Base-by-base conservation (phyloP, 73 alveolate genomes). In the Breviolum minutum region DNA sequence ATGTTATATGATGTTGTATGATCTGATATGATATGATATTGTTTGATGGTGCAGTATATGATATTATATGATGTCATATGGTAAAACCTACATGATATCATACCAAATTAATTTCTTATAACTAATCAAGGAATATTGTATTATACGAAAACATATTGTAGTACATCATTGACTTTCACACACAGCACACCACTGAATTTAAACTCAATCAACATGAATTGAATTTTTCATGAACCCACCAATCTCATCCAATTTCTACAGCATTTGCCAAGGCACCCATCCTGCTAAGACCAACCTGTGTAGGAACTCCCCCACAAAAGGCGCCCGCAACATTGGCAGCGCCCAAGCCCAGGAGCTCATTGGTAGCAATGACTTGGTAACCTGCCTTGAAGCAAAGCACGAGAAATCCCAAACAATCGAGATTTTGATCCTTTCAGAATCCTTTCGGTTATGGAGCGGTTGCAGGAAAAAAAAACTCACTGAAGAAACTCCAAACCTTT, bases 251-350 rank as follows among this genome's bases (percentile, higher is more conserved):
- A 14, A 20, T 40, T 12, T 9, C 77, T 68, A 14, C 77, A 14
- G 77, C 77, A 2, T 14, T 22, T 2, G n/a, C 62, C 76, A 27
- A 48, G 87, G 63, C 40, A 40, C 90, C 97, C 97, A 92, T 92
- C 29, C 97, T 87, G 97, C 97, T 92, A 66, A 92, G 97, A 32
- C 97, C 97, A 66, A 74, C 62, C 66, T 92, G 97, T 10, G 99
- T 94, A 6, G 99, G 99, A 48, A 94, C 99, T 3, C 85, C 91
- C 5, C 99, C 99, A 48, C 94, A 94, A 54, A 94, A 61, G 73
- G 99, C 99, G 11, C 99, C 99, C 32, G 87, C 90, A 10, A 94
- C 74, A 69, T 94, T 94, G 27, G 99, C 99, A 27, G 99, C 99
- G 9, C 99, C 99, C 62, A 94, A 40, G 94, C 91, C 99, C 71